These are phyloP conservation scores for Theobroma grandiflorum DNA, from an alignment of 441 rosid species.

Conservation along the genomic window DNA sequence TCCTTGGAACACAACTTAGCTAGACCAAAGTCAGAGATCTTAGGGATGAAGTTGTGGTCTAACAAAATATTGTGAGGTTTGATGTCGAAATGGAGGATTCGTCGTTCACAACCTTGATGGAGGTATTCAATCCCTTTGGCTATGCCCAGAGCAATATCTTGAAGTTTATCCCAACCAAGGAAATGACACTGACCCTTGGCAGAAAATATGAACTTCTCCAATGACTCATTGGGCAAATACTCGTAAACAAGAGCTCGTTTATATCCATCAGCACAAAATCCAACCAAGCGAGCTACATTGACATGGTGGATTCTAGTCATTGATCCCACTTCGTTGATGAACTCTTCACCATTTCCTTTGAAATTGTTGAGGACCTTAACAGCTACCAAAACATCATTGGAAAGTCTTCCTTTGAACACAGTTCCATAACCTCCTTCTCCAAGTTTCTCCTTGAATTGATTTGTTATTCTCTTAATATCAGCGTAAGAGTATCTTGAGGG, in stretches of 20 bases:
- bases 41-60: constrained; percentile 19
- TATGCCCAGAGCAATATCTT: constrained; percentile 4
- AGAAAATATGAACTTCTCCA: constrained; percentile 25
- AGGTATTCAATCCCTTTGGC: constrained; percentile 29
- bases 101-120: constrained; percentile 30
- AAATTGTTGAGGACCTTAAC: constrained; percentile 24
- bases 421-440: constrained; percentile 37
- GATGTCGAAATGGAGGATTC: constrained; percentile 29
- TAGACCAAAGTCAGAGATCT: constrained; percentile 17
- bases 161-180: constrained; percentile 22
- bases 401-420: constrained; percentile 29
- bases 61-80: constrained; percentile 23
- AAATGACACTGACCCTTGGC: background rate
- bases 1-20: constrained; percentile 28
- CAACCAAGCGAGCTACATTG: constrained; percentile 25
- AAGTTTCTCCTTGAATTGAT: constrained; percentile 28
- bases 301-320: constrained; percentile 33
- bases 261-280: constrained; percentile 22
- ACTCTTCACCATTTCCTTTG: constrained; percentile 22
- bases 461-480: constrained; percentile 34
- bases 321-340: constrained; percentile 25
- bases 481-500: constrained; percentile 25
- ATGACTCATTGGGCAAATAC: constrained; percentile 26
- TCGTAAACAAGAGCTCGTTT: constrained; percentile 26
- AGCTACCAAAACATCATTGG: constrained; percentile 23